Percentiles rank a stretch among this genome's conserved stretches.
Evolutionary conservation across 306 rosid genomes (phyloP).

Genomic region (Dalbergia cochinchinensis): DNA sequence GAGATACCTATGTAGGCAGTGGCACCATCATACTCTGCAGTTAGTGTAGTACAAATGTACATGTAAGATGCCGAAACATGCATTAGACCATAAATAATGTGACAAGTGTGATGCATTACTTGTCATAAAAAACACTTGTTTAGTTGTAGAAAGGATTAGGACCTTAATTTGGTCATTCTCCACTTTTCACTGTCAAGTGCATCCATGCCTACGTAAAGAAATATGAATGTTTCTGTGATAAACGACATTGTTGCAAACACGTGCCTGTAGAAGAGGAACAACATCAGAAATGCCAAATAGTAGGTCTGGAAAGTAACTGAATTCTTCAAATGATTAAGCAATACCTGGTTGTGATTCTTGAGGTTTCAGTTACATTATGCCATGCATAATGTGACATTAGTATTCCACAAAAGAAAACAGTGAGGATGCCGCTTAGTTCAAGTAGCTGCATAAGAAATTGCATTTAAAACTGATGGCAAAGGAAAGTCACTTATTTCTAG

Average conservation of each 20-base stretch:
- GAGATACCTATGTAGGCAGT: background rate
- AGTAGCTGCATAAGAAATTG: conserved; percentile 60
- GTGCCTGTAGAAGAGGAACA: conserved; percentile 60
- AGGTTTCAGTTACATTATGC: conserved; percentile 75
- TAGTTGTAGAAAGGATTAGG: conserved; percentile 28
- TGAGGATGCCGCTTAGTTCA: conserved; percentile 92
- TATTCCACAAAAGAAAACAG: conserved; percentile 94
- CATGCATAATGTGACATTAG: conserved; percentile 93
- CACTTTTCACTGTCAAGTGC: conserved; percentile 93
- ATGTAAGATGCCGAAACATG: background rate
- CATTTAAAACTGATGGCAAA: conserved; percentile 1
- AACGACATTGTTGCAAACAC: conserved; percentile 90
- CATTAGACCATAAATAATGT: background rate
- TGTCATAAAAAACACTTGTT: background rate
- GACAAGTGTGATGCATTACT: background rate
- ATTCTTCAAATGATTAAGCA: conserved; percentile 21
- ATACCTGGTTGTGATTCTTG: conserved; percentile 87
- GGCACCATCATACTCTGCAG: background rate
- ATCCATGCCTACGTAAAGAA: conserved; percentile 95
- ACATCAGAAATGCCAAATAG: conserved; percentile 32
- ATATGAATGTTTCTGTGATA: conserved; percentile 89
- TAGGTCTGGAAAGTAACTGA: conserved; percentile 14
- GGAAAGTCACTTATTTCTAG: background rate
- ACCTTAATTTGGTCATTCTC: conserved; percentile 82
- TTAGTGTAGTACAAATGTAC: background rate